Conservation (phyloP, 1,284 basidiomycete species). For the Omphalotus olearius region DNA sequence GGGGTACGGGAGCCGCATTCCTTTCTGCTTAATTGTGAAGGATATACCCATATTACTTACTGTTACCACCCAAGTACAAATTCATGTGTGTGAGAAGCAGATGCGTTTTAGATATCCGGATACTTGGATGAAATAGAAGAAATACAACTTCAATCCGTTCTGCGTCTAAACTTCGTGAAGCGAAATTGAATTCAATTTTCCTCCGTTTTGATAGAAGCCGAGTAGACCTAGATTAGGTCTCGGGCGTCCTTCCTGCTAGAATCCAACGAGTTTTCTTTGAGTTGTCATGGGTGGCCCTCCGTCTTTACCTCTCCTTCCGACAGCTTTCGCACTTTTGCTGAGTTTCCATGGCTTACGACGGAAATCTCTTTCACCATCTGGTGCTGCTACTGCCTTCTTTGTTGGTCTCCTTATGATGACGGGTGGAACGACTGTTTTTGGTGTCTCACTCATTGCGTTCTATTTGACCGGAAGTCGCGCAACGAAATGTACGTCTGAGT, state of each 20-base stretch:
- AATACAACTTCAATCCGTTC: too few species aligned
- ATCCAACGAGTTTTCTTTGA: too few species aligned
- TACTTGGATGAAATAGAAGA: not conserved
- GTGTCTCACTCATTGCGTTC: slow-evolving; percentile 73
- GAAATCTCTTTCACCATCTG: slow-evolving; percentile 62
- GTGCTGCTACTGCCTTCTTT: slow-evolving; percentile 72
- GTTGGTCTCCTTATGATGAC: slow-evolving; percentile 69
- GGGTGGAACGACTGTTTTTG: slow-evolving; percentile 62
- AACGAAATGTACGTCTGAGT: slow-evolving; percentile 54
- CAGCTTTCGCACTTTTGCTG: slow-evolving; percentile 33
- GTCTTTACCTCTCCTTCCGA: slow-evolving; percentile 21
- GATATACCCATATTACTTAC: too few species aligned
- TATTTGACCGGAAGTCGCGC: slow-evolving; percentile 81
- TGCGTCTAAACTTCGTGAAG: too few species aligned
- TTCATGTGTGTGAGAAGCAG: too few species aligned
- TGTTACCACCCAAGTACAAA: too few species aligned
- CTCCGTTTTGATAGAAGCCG: too few species aligned
- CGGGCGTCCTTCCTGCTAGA: too few species aligned
- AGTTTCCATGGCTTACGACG: slow-evolving; percentile 42
- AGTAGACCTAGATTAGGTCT: too few species aligned
- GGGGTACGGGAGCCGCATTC: slow-evolving; percentile 56
- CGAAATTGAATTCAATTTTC: too few species aligned
- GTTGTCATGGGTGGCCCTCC: too few species aligned
- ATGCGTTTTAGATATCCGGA: too few species aligned
- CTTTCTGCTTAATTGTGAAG: slow-evolving; percentile 24